phyloP scores from a whole-genome alignment of 495 filamentous ascomycete genomes.

The Emericellopsis terricola region DNA sequence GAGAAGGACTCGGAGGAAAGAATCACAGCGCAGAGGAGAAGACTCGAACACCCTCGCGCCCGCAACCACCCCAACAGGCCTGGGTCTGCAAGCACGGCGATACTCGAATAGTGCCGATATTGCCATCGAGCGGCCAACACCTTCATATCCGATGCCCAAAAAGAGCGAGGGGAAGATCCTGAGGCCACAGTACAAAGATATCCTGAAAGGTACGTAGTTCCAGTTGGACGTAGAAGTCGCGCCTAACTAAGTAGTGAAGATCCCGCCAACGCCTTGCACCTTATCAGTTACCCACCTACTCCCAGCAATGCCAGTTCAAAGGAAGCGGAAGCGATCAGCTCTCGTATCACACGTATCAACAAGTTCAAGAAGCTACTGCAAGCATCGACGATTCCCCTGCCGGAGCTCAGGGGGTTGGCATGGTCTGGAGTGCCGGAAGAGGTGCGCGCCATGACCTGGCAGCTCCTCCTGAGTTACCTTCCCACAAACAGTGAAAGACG shows the following conservation, averaged over 20 bases:
- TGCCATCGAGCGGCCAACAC: slow-evolving; percentile 73
- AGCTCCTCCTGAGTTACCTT: slow-evolving; percentile 84
- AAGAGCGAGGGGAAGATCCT: slow-evolving; percentile 87
- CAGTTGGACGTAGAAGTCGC: not conserved
- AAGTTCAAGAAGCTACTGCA: slow-evolving; percentile 96
- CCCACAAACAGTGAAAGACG: slow-evolving; percentile 86
- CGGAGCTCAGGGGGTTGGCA: slow-evolving; percentile 65
- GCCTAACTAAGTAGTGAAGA: slow-evolving; percentile 30
- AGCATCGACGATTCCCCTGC: slow-evolving; percentile 67
- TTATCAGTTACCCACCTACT: slow-evolving; percentile 71
- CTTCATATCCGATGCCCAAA: slow-evolving; percentile 71
- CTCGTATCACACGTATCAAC: slow-evolving; percentile 85
- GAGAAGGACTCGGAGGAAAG: slow-evolving; percentile 39
- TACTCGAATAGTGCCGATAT: slow-evolving; percentile 75
- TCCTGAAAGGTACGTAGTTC: slow-evolving; percentile 34
- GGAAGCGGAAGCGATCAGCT: slow-evolving; percentile 71
- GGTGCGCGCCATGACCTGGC: slow-evolving; percentile 96
- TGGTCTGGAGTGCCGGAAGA: slow-evolving; percentile 93
- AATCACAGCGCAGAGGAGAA: slow-evolving; percentile 15
- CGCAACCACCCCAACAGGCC: not conserved
- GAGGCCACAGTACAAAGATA: slow-evolving; percentile 92
- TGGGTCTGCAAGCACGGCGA: slow-evolving; percentile 10
- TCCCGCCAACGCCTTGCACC: slow-evolving; percentile 85
- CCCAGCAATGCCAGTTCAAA: slow-evolving; percentile 61
- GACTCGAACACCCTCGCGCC: slow-evolving; percentile 1